Base-by-base conservation (phyloP, 2,329 filamentous ascomycete species). In the Blastomyces silverae region DNA sequence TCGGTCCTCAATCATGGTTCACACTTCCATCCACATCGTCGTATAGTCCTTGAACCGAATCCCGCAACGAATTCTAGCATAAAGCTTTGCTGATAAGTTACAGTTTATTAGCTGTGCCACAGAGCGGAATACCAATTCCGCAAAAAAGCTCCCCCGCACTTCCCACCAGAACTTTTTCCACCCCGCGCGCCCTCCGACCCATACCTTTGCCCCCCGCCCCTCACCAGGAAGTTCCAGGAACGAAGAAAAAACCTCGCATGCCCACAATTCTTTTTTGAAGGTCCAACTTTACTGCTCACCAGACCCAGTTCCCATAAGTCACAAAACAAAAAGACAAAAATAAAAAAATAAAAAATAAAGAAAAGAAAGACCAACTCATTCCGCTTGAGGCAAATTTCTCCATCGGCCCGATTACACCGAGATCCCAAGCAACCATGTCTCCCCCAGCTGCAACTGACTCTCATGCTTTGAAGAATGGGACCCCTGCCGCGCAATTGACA, bases 401-500 rank as follows among this genome's bases (percentile, higher is more conserved):
- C 31, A 31, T 31, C 31, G 31, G 31, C 31, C 31, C 31, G 31
- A 34, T 34, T 34, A 7, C 3, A 34, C 25, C 15, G 6, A 17
- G n/a, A 15, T 17, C 58, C 34, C 10, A 31, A 31, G 28, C 25
- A 39, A 46, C 10, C 44, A 64, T 64, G 63, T 20, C 63, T 52
- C 63, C 63, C n/a, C 63, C 63, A 15, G 42, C 31, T 28, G 42
- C 63, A 22, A 59, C 53, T 53, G 64, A 50, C 13, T 6, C 58
- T 34, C 58, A 61, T 42, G 42, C 20, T 15, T 15, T 48, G 25
- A 60, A 46, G 8, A 48, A 52, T 46, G 37, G 31, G 34, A 6
- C 22, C 7, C 63, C 55, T 4, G 22, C 39, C 31, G 48, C 15
- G n/a, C 67, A 66, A 42, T 79, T 91, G 71, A 87, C 86, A 55